These are phyloP conservation scores for Primulina eburnea DNA, from an alignment of 257 asterid genomes.

Conservation along the genomic window DNA sequence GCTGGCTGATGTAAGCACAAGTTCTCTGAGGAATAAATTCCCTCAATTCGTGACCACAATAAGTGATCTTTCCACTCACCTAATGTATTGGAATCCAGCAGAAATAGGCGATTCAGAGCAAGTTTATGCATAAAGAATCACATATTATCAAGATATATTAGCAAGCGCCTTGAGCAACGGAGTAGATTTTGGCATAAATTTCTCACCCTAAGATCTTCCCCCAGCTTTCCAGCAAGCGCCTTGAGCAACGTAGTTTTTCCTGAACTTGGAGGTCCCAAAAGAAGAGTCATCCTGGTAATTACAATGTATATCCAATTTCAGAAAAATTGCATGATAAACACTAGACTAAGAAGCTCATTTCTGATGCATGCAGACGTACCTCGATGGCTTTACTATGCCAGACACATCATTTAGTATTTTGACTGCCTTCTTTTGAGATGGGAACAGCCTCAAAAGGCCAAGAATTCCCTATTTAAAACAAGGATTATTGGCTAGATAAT, in stretches of 20 bases:
- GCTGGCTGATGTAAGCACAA: conserved; percentile 56
- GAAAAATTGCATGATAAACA: background rate
- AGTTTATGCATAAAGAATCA: background rate
- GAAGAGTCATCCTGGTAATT: conserved; percentile 50
- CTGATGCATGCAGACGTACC: conserved; percentile 30
- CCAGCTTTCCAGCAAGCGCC: conserved; percentile 60
- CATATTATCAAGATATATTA: background rate
- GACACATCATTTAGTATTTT: conserved; percentile 45
- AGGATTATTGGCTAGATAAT: background rate
- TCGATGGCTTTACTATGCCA: conserved; percentile 57
- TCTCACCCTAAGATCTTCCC: conserved; percentile 51
- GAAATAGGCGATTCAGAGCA: background rate
- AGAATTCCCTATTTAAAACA: conserved; percentile 47
- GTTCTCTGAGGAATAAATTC: conserved; percentile 59
- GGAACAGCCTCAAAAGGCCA: conserved; percentile 47
- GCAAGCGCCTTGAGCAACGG: background rate
- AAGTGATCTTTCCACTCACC: conserved; percentile 48
- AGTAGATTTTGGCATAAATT: background rate
- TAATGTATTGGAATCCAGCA: conserved; percentile 3
- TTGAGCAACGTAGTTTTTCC: conserved; percentile 55
- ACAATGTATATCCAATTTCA: background rate
- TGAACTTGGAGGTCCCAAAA: conserved; percentile 64
- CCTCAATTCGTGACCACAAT: conserved; percentile 51
- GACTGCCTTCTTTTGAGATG: conserved; percentile 54
- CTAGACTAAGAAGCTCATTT: background rate